Base-by-base conservation (phyloP, 2,329 filamentous ascomycete species). In the Mycosphaerelloides madeirae region DNA sequence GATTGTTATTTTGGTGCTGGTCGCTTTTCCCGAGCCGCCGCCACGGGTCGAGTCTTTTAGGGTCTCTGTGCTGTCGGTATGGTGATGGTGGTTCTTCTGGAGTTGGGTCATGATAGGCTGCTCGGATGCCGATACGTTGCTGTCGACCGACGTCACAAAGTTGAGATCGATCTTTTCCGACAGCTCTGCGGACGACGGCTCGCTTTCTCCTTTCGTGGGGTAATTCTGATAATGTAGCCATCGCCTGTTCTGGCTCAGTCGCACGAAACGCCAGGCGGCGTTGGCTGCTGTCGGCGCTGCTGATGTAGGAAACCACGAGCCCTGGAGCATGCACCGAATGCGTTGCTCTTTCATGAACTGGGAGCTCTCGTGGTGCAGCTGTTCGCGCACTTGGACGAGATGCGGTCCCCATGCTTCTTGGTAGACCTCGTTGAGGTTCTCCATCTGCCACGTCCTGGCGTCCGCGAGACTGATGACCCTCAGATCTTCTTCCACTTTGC, bases 271-370 rank as follows among this genome's bases (percentile, higher is more conserved):
- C 82, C 88, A 95, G 15, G 38, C 16, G 18, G 45, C 44, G 11
- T 48, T 39, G 8, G 45, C 43, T 15, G 44, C 34, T 9, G 38
- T 40, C 2, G 28, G 37, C 62, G 61, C 67, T 59, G 65, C 70
- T 54, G 68, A 76, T 66, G 66, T 76, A 68, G 79, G 75, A 55
- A 97, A 98, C 93, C 93, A 98, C 8, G 85, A 83, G 6, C 93
- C 93, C 55, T 87, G 79, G 3, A 97, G 77, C 31, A 98, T 73
- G 62, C 90, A 96, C 42, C 93, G 79, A 49, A 97, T 86, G 29
- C 93, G 82, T 66, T 98, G 93, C 69, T 98, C 93, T 67, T 95
- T 96, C 67, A 97, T 87, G 61, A 98, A 98, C 60, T 95, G 87
- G 42, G 96, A 71, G 9, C 91, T 89, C 66, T 98, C 93, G 58